Base-by-base conservation (phyloP, 129 eudicot species). In the Escallonia herrerae region DNA sequence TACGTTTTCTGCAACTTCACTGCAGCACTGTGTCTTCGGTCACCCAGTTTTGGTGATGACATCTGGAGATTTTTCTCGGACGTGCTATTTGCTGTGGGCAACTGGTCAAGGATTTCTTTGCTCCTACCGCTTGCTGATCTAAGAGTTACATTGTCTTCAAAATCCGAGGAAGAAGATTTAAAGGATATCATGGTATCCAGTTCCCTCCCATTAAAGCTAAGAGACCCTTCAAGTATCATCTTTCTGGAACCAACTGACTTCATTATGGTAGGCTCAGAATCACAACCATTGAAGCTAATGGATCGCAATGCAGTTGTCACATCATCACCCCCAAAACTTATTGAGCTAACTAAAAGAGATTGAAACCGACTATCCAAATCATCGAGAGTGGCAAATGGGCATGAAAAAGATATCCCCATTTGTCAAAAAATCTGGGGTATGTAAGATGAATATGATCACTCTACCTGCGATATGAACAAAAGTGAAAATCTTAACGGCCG, bases 1-100 rank as follows among this genome's bases (percentile, higher is more conserved):
- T 90, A 90, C 0, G 89, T 83, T 67, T 90, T 90, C 80, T 90
- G 97, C 82, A 90, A 66, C 83, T 69, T 87, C 44, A 82, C 42
- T 2, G 97, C 97, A 48, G 97, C 97, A 63, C 49, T 47, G 74
- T 86, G 68, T 60, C 87, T 80, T 48, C 56, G 63, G 67, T 61
- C 60, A 15, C 49, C 76, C n/a, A 77, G 69, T 42, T 67, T 76
- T 5, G 74, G 43, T 9, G 53, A 67, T 44, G 71, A 45, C 44
- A 4, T 60, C 49, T 60, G 54, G 10, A 43, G 38, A 11, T 33
- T 15, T 51, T 60, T 45, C 57, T 59, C 42, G 14, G 15, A 38
- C 42, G 37, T 49, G 43, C 45, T 66, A 4, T 66, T 48, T 2
- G 8, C 10, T 14, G 62, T 42, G 9, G 72, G 69, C 43, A 55